phyloP scores from a whole-genome alignment of 768 basidiomycete genomes.

The Agaricus subrufescens region DNA sequence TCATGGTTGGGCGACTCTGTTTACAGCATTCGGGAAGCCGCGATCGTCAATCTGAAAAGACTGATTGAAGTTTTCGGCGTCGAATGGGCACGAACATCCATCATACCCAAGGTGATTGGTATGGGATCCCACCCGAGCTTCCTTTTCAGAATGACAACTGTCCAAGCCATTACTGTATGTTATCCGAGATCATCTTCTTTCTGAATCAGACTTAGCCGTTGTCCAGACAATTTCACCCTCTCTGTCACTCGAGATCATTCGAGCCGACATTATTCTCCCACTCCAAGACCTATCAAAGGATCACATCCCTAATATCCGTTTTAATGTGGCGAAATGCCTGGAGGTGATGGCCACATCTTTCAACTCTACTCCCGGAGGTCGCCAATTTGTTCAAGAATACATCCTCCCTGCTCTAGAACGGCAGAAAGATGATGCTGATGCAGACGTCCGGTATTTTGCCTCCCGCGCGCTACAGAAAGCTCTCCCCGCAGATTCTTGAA shows the following conservation, averaged over 20 bases:
- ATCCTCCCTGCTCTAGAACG: slow-evolving; percentile 83
- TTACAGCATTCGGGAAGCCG: slow-evolving; percentile 97
- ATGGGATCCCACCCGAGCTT: slow-evolving; percentile 98
- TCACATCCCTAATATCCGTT: slow-evolving; percentile 97
- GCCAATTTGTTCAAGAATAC: slow-evolving; percentile 65
- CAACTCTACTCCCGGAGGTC: slow-evolving; percentile 60
- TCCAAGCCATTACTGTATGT: slow-evolving; percentile 93
- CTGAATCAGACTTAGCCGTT: slow-evolving; percentile 8
- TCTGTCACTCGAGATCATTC: slow-evolving; percentile 78
- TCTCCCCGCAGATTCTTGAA: slow-evolving; percentile 10
- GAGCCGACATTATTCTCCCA: slow-evolving; percentile 77
- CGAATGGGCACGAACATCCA: slow-evolving; percentile 91
- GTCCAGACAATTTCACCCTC: slow-evolving; percentile 90
- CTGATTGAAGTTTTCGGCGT: slow-evolving; percentile 98
- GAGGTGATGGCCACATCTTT: slow-evolving; percentile 82
- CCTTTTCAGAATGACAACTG: slow-evolving; percentile 96
- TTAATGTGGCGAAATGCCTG: slow-evolving; percentile 95
- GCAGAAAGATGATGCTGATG: slow-evolving; percentile 84
- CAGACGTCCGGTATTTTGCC: slow-evolving; percentile 96
- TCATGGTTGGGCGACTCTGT: slow-evolving; percentile 98
- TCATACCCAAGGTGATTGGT: slow-evolving; percentile 94
- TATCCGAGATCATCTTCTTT: slow-evolving; percentile 2
- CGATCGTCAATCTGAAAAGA: slow-evolving; percentile 94
- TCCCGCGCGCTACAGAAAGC: slow-evolving; percentile 69
- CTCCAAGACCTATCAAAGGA: slow-evolving; percentile 81